A percentile compares a stretch with the other conserved stretches of the same genome.
phyloP scores from a whole-genome alignment of 163 green algal genomes.

The Volvox carteri region DNA sequence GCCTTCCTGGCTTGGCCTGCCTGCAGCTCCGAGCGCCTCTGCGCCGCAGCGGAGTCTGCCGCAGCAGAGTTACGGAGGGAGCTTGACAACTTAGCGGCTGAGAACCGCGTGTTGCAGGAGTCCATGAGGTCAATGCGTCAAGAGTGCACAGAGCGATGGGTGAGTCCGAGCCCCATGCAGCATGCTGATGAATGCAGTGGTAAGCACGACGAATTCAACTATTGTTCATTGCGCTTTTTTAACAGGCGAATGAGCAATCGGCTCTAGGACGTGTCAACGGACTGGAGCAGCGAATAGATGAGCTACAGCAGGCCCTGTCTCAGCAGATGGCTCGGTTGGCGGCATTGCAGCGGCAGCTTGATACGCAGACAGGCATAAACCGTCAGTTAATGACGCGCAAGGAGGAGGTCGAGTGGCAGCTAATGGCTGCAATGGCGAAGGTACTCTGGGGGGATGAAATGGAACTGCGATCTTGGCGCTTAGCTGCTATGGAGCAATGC shows the following conservation, averaged over 20 bases:
- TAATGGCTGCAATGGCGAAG: conserved; percentile 76
- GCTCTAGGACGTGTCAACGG: conserved; percentile 55
- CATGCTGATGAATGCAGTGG: too few species aligned
- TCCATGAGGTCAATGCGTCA: conserved; percentile 71
- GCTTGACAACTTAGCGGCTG: conserved; percentile 64
- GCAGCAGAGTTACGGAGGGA: conserved; percentile 41
- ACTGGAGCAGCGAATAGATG: conserved; percentile 31
- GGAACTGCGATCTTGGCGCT: too few species aligned
- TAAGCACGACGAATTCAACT: not conserved
- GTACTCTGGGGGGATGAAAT: conserved; percentile 17
- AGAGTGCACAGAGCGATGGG: conserved; percentile 76
- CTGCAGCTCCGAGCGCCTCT: not conserved
- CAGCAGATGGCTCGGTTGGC: not conserved
- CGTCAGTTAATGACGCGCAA: conserved; percentile 79
- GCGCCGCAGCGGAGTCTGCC: conserved; percentile 38
- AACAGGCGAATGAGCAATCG: conserved; percentile 64
- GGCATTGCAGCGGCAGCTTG: conserved; percentile 52
- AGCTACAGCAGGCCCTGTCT: conserved; percentile 21
- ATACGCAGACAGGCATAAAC: conserved; percentile 71
- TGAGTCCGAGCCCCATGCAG: conserved; percentile 46
- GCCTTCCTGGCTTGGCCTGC: not conserved
- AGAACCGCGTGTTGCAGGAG: conserved; percentile 71
- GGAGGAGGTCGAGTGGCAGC: conserved; percentile 84
- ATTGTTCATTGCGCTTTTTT: not conserved
- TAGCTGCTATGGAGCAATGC: too few species aligned